Evolutionary conservation across 495 filamentous ascomycete genomes (phyloP).

Genomic region (Aspergillus sclerotioniger): DNA sequence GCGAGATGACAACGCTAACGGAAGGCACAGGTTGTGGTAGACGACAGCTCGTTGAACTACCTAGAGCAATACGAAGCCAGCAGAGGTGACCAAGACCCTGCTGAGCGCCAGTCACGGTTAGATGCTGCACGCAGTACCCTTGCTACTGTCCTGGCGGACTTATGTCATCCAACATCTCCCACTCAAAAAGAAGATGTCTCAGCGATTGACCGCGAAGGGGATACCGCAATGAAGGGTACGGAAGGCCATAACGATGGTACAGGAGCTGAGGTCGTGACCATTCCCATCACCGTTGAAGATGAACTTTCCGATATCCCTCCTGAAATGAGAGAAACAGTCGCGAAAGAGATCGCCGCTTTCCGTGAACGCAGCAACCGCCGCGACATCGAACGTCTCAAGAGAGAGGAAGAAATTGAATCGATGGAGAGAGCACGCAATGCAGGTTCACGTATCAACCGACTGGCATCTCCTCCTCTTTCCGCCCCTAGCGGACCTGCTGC

Average conservation of each 20-base stretch:
- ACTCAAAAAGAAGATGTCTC: conserved; percentile 48
- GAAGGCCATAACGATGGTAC: conserved; percentile 51
- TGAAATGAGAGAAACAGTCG: conserved; percentile 95
- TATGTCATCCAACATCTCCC: conserved; percentile 65
- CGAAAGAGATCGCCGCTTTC: conserved; percentile 91
- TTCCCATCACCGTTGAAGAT: conserved; percentile 85
- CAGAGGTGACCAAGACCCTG: conserved; percentile 62
- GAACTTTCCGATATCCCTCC: conserved; percentile 93
- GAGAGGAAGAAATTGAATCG: conserved; percentile 90
- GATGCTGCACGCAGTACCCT: conserved; percentile 65
- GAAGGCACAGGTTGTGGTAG: conserved; percentile 62
- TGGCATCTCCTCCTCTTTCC: conserved; percentile 65
- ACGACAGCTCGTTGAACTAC: conserved; percentile 75
- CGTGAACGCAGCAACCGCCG: conserved; percentile 82
- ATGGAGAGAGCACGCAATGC: conserved; percentile 73
- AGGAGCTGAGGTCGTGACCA: conserved; percentile 79
- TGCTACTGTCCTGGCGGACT: conserved; percentile 61
- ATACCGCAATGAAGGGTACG: conserved; percentile 67
- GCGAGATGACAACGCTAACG: neutral
- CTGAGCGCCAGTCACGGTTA: conserved; percentile 64
- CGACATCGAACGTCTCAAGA: conserved; percentile 80
- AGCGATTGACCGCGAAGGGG: conserved; percentile 60
- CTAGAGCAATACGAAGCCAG: conserved; percentile 73
- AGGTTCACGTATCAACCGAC: conserved; percentile 63
- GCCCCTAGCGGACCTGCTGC: conserved; percentile 70